phyloP scores from a whole-genome alignment of 1,284 basidiomycete genomes.

The Ustilago sp. region DNA sequence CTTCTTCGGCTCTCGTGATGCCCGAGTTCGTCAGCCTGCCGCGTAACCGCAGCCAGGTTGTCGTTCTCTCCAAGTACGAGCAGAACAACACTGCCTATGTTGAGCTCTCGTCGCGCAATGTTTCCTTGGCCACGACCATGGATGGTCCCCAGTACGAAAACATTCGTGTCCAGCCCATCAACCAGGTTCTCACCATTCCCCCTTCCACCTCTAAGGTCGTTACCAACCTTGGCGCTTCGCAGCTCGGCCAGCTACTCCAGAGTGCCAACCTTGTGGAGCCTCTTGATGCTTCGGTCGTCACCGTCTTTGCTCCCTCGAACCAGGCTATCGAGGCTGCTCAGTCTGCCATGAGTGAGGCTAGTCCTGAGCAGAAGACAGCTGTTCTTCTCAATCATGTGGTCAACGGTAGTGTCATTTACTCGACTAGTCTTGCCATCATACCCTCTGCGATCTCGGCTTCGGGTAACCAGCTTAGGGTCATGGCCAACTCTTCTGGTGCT shows the following conservation, averaged over 20 bases:
- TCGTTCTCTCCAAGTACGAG: slow-evolving; percentile 73
- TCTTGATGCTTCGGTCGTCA: slow-evolving; percentile 73
- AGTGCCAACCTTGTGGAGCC: slow-evolving; percentile 71
- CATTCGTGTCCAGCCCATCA: slow-evolving; percentile 54
- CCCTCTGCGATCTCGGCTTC: slow-evolving; percentile 74
- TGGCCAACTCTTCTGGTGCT: slow-evolving; percentile 75
- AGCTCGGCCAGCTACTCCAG: slow-evolving; percentile 68
- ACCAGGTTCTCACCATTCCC: slow-evolving; percentile 72
- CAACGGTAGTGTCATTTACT: slow-evolving; percentile 79
- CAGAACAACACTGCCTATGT: slow-evolving; percentile 72
- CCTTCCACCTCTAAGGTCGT: slow-evolving; percentile 44
- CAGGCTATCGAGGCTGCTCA: slow-evolving; percentile 70
- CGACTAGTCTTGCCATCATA: slow-evolving; percentile 68
- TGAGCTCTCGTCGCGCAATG: slow-evolving; percentile 72
- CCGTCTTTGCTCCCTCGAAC: slow-evolving; percentile 76
- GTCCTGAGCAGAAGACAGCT: slow-evolving; percentile 75
- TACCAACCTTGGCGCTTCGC: slow-evolving; percentile 54
- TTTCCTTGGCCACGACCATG: slow-evolving; percentile 33
- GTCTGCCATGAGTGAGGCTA: slow-evolving; percentile 71
- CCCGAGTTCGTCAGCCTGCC: slow-evolving; percentile 69
- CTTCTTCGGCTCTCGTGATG: slow-evolving; percentile 76
- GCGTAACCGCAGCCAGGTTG: slow-evolving; percentile 73
- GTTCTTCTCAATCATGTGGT: slow-evolving; percentile 73
- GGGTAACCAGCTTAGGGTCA: slow-evolving; percentile 75
- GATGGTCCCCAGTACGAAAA: slow-evolving; percentile 73